phyloP scores from a whole-genome alignment of 2,329 filamentous ascomycete genomes.

The Phaeosphaeriaceae sp. region DNA sequence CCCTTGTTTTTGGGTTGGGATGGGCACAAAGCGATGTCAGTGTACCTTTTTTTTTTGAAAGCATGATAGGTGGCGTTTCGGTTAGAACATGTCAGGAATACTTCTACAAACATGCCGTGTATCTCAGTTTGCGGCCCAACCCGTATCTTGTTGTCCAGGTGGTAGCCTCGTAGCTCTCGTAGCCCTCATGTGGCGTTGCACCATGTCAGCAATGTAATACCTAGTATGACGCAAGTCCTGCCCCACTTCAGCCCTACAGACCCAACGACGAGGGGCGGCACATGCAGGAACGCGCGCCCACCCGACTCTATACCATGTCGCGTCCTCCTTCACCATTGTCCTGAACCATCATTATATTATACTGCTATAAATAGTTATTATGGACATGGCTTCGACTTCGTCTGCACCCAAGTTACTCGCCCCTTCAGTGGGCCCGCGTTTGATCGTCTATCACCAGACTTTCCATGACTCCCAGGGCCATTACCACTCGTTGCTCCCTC shows the following conservation, averaged over 20 bases:
- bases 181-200: slow-evolving; percentile 15
- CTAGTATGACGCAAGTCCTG: slow-evolving; percentile 32
- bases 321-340: not conserved
- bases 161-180: not conserved
- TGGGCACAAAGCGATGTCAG: not conserved
- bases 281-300: slow-evolving; percentile 1
- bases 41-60: slow-evolving; percentile 11
- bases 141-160: not conserved
- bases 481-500: slow-evolving; percentile 67
- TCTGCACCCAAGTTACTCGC: slow-evolving; percentile 41
- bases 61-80: slow-evolving; percentile 31
- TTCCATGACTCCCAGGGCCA: slow-evolving; percentile 61
- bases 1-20: not conserved
- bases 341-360: not conserved
- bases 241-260: slow-evolving; percentile 40
- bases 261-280: not conserved
- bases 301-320: slow-evolving; percentile 7
- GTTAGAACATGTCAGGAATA: slow-evolving; percentile 18
- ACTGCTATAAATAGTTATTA: no score
- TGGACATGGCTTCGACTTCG: slow-evolving; percentile 34
- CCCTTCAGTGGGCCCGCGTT: slow-evolving; percentile 45
- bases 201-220: no score
- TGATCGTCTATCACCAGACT: slow-evolving; percentile 70
- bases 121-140: not conserved
- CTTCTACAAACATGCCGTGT: not conserved